Conservation (phyloP, 139 green algal species). For the Volvox reticuliferus region DNA sequence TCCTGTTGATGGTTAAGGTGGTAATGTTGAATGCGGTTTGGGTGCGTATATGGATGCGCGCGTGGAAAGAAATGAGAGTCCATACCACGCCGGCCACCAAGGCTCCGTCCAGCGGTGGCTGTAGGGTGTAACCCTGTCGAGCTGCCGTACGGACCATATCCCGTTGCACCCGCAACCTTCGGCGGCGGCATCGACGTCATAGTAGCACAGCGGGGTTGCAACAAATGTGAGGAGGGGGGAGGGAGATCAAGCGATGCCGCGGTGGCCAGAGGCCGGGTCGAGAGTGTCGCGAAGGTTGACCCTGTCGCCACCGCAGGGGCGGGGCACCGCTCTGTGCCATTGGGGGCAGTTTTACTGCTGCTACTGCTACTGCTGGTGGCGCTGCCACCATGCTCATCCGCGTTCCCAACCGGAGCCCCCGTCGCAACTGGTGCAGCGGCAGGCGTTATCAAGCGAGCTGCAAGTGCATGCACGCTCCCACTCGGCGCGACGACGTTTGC, state of each 20-base stretch:
- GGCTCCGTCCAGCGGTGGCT: too few relatives aligned
- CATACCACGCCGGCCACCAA: too few relatives aligned
- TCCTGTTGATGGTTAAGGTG: neutral
- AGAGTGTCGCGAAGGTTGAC: neutral
- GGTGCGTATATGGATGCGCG: too few relatives aligned
- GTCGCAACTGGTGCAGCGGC: neutral
- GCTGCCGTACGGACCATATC: too few relatives aligned
- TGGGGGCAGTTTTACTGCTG: neutral
- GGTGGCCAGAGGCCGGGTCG: neutral
- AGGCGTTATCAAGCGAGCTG: neutral
- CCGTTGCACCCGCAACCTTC: too few relatives aligned
- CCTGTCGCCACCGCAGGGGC: neutral
- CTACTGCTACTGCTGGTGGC: conserved; percentile 6
- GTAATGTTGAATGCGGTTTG: too few relatives aligned
- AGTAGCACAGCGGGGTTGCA: too few relatives aligned
- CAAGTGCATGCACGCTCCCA: neutral
- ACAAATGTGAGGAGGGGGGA: too few relatives aligned
- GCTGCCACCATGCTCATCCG: neutral
- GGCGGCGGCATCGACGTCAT: too few relatives aligned
- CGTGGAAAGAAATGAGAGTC: too few relatives aligned
- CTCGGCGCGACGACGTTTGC: neutral
- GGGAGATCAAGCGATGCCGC: too few relatives aligned
- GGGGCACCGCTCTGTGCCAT: neutral
- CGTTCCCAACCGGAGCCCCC: neutral
- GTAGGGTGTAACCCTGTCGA: too few relatives aligned